Base-by-base conservation (phyloP, 192 early-diverging fungal species). In the Dissophora ornata region DNA sequence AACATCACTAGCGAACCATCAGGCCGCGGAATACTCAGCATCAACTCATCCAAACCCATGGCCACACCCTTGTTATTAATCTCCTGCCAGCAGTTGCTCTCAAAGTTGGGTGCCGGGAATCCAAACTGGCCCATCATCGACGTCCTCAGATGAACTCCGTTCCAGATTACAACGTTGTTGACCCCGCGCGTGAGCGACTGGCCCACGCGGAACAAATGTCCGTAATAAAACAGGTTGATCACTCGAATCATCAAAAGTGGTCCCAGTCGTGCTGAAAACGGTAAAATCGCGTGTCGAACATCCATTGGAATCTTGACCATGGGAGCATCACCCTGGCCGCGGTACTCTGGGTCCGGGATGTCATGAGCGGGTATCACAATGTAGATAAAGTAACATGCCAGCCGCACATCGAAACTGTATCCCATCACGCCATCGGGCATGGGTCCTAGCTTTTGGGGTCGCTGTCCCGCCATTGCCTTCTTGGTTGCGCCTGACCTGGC, bases 161-260 rank as follows among this genome's bases (percentile, higher is more conserved):
- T 81, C 80, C 80, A 81, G 6, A 58, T 45, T 9, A 71, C 69
- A 15, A 71, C 63, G 46, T 81, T 71, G 18, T 61, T 22, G 5
- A 52, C 16, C 0, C 57, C 57, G 4, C 73, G 58, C 1, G 80
- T 78, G 12, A 81, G 33, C 1, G 80, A 81, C 0, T 49, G 67
- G 3, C 80, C 80, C 5, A 68, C 55, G 18, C 49, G 45, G 57
- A 81, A 78, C 18, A 77, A 30, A 44, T 81, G 80, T 32, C 69
- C 73, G 52, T 81, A 81, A 28, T 81, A 78, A 47, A 78, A 81
- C 24, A 69, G 36, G 22, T 50, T 18, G 3, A 81, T 53, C 13
- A 78, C 26, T 26, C 80, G 63, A 19, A 81, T 81, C 63, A 81
- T 67, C 45, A 81, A 48, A 33, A 81, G 36, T 10, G 80, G 80